Percentiles rank a stretch among this genome's conserved stretches.
Evolutionary conservation across 2,329 filamentous ascomycete genomes (phyloP).

Genomic region (Kalmusia sp.): DNA sequence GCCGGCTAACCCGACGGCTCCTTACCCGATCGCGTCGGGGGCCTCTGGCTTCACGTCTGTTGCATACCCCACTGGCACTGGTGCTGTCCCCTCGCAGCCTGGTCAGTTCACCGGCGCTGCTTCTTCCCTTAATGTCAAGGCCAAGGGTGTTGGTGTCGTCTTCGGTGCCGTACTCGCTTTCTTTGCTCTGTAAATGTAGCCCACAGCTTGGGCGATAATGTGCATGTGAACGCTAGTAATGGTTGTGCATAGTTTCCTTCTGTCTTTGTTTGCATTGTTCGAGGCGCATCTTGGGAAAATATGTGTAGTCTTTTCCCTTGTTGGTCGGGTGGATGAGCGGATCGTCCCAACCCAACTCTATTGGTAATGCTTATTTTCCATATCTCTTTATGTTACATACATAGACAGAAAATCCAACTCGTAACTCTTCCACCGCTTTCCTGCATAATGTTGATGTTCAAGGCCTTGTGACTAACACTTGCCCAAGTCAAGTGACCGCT

Average conservation of each 20-base stretch:
- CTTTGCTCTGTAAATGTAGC: constrained; percentile 38
- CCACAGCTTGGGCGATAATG: constrained; percentile 1
- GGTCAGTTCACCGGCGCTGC: constrained; percentile 45
- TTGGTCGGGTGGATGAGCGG: not conserved
- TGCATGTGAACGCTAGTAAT: not conserved
- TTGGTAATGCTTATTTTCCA: constrained; percentile 6
- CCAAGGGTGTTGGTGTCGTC: constrained; percentile 29
- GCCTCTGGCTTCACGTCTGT: constrained; percentile 31
- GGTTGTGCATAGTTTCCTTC: constrained; percentile 8
- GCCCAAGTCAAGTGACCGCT: not conserved
- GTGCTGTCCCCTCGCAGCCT: constrained; percentile 25
- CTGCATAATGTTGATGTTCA: too few species aligned
- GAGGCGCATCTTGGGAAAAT: not conserved
- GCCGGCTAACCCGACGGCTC: constrained; percentile 36
- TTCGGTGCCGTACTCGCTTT: constrained; percentile 41
- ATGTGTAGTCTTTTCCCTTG: not conserved
- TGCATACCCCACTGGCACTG: constrained; percentile 32
- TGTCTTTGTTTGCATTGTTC: not conserved
- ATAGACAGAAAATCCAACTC: constrained; percentile 9
- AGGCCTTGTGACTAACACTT: too few species aligned
- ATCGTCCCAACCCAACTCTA: not conserved
- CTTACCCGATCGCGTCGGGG: constrained; percentile 27
- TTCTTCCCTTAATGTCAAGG: constrained; percentile 28
- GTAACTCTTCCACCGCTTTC: not conserved
- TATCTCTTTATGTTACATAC: constrained; percentile 4